Conservation (phyloP, 2,329 filamentous ascomycete genomes). For the Atkinsonella texensis region DNA sequence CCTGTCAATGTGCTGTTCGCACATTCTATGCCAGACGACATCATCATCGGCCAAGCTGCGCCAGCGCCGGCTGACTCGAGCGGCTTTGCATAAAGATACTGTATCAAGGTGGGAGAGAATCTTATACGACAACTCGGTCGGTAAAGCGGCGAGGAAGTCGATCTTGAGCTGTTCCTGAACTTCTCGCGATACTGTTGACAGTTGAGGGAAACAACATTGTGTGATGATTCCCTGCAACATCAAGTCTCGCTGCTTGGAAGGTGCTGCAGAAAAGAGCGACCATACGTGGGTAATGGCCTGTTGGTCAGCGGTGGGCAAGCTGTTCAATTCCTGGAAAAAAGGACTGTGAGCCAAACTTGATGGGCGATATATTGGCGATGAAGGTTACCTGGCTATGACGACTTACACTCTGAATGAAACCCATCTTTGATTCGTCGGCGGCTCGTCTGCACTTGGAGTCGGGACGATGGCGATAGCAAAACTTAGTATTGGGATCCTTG, state of each 20-base stretch:
- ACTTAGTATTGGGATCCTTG: constrained; percentile 66
- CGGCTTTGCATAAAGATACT: constrained; percentile 86
- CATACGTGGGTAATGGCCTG: constrained; percentile 95
- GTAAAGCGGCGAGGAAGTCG: constrained; percentile 84
- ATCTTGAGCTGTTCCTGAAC: constrained; percentile 94
- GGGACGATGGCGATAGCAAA: constrained; percentile 88
- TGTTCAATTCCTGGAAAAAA: constrained; percentile 57
- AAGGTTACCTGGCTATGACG: neutral
- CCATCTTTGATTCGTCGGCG: constrained; percentile 93
- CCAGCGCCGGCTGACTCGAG: constrained; percentile 87
- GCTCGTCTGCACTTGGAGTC: constrained; percentile 89
- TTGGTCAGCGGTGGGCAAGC: constrained; percentile 71
- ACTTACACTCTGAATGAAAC: constrained; percentile 74
- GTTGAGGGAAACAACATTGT: constrained; percentile 94
- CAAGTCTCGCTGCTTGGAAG: constrained; percentile 82
- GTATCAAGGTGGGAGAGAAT: constrained; percentile 90
- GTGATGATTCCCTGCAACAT: constrained; percentile 95
- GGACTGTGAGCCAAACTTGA: constrained; percentile 3
- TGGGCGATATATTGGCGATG: neutral
- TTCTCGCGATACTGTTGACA: constrained; percentile 82
- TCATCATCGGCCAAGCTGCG: constrained; percentile 87
- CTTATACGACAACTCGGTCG: constrained; percentile 83
- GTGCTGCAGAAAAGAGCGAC: constrained; percentile 94
- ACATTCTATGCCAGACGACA: constrained; percentile 95
- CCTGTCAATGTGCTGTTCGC: constrained; percentile 87